These are phyloP conservation scores for Aspergillus wentii DNA, from an alignment of 495 filamentous ascomycete genomes.

Conservation along the genomic window DNA sequence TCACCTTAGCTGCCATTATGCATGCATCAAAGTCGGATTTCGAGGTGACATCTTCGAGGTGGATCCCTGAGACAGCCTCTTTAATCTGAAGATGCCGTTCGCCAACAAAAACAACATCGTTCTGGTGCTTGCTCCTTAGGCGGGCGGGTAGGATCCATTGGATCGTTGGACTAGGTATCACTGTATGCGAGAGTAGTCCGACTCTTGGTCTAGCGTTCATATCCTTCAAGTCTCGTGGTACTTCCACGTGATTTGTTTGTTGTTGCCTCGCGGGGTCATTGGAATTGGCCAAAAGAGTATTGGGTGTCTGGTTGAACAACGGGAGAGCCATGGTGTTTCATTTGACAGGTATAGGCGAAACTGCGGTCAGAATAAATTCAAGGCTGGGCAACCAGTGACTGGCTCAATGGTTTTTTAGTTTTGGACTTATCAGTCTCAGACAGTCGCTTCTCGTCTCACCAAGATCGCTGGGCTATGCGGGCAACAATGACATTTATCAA, in stretches of 20 bases:
- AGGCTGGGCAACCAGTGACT: too few species aligned
- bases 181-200: conserved; percentile 72
- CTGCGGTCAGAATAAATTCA: too few species aligned
- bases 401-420: too few species aligned
- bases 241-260: conserved; percentile 10
- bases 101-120: conserved; percentile 89
- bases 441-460: too few species aligned
- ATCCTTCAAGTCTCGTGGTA: conserved; percentile 3
- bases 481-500: too few species aligned
- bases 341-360: too few species aligned
- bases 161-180: conserved; percentile 69
- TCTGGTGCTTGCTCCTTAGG: conserved; percentile 60
- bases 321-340: not conserved
- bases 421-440: too few species aligned
- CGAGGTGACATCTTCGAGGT: conserved; percentile 62
- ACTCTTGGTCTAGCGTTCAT: conserved; percentile 7
- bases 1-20: conserved; percentile 41
- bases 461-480: too few species aligned
- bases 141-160: conserved; percentile 78
- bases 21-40: conserved; percentile 72
- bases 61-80: conserved; percentile 52
- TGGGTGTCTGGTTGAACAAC: not conserved
- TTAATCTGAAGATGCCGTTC: conserved; percentile 63
- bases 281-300: not conserved
- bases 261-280: conserved; percentile 2